Evolutionary conservation across 2,329 filamentous ascomycete genomes (phyloP).

Genomic region (Cytospora schulzeri): DNA sequence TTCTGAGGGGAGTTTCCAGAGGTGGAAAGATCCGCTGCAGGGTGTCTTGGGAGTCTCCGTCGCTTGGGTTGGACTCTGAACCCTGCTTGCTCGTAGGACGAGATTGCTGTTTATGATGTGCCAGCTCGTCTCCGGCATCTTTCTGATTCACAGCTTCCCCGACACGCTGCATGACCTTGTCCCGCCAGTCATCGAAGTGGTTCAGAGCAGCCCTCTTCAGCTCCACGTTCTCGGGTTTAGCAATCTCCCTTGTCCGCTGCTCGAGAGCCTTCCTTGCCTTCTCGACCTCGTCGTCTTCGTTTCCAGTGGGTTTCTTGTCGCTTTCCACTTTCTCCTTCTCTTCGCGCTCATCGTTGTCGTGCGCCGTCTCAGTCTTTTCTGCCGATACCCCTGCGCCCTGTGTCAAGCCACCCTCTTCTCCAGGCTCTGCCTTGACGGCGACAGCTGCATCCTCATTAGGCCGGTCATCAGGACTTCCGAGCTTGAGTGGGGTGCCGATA

Average conservation of each 20-base stretch:
- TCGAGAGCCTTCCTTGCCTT: constrained; percentile 24
- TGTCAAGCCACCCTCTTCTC: neutral
- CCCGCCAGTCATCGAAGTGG: constrained; percentile 78
- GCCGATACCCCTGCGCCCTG: neutral
- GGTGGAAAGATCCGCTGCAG: constrained; percentile 56
- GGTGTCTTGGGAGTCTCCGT: constrained; percentile 38
- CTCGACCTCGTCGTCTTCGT: neutral
- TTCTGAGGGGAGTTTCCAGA: constrained; percentile 56
- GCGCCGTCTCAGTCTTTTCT: neutral
- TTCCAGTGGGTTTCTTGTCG: constrained; percentile 24
- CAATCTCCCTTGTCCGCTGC: constrained; percentile 23
- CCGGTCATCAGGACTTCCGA: constrained; percentile 3
- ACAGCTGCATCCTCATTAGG: constrained; percentile 3
- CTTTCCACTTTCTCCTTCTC: neutral
- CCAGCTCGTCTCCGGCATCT: constrained; percentile 47
- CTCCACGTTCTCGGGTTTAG: constrained; percentile 37
- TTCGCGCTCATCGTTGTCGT: neutral
- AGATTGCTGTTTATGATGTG: constrained; percentile 49
- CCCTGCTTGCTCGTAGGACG: constrained; percentile 47
- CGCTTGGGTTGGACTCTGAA: constrained; percentile 39
- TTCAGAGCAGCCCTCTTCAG: constrained; percentile 59
- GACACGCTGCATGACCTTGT: constrained; percentile 67
- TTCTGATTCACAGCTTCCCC: constrained; percentile 63
- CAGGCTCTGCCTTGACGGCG: neutral
- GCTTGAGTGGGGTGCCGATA: constrained; percentile 13